phyloP scores from a whole-genome alignment of 2,329 filamentous ascomycete species.

The Aureobasidium mangrovei region DNA sequence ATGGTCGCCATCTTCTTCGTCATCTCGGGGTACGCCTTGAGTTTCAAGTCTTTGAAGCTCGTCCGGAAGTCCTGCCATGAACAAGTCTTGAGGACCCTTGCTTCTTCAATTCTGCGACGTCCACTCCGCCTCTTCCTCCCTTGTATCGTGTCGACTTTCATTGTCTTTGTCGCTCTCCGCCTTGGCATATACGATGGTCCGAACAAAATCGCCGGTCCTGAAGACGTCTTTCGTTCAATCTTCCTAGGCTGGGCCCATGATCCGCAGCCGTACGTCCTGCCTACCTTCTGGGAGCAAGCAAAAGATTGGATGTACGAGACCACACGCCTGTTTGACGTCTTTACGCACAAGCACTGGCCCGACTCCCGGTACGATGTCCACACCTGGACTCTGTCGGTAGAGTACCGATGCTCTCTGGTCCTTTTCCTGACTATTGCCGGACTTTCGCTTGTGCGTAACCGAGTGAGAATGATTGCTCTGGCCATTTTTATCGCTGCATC shows the following conservation, averaged over 20 bases:
- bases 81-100: slow-evolving; percentile 15
- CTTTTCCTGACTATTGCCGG: slow-evolving; percentile 48
- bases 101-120: slow-evolving; percentile 20
- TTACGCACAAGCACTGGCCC: slow-evolving; percentile 17
- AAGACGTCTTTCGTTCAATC: slow-evolving; percentile 11
- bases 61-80: slow-evolving; percentile 24
- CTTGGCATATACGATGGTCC: slow-evolving; percentile 16
- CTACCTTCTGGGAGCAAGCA: slow-evolving; percentile 17
- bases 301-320: slow-evolving; percentile 32
- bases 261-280: slow-evolving; percentile 14
- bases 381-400: slow-evolving; percentile 55
- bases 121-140: slow-evolving; percentile 20
- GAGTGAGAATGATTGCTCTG: slow-evolving; percentile 36
- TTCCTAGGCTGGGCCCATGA: slow-evolving; percentile 18
- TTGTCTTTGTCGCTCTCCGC: slow-evolving; percentile 15
- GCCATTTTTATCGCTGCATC: slow-evolving; percentile 36
- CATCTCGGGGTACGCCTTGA: slow-evolving; percentile 52
- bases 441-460: slow-evolving; percentile 7
- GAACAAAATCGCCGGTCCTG: slow-evolving; percentile 15
- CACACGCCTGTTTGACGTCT: slow-evolving; percentile 19
- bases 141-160: slow-evolving; percentile 17
- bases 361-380: slow-evolving; percentile 46
- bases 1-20: slow-evolving; percentile 55
- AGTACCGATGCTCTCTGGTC: slow-evolving; percentile 50
- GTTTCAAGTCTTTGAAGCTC: slow-evolving; percentile 29